These are phyloP conservation scores for Solanum appendiculatum DNA, from an alignment of 257 asterid species.

Conservation along the genomic window DNA sequence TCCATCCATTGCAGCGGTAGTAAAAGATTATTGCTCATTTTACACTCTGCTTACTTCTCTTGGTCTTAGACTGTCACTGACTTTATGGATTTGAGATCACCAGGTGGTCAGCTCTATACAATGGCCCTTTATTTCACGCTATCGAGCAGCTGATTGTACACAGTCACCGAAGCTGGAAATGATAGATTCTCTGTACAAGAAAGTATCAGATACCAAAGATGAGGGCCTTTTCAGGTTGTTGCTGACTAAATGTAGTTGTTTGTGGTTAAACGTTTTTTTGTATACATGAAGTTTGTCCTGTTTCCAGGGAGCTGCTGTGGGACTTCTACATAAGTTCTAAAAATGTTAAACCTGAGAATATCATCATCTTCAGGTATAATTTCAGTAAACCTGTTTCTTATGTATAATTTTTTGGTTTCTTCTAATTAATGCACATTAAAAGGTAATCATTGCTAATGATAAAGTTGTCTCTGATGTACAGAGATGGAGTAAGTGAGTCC, in stretches of 20 bases:
- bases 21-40: not conserved
- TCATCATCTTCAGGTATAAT: slow-evolving; percentile 57
- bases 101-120: slow-evolving; percentile 65
- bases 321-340: slow-evolving; percentile 41
- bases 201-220: slow-evolving; percentile 26
- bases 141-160: slow-evolving; percentile 59
- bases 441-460: not conserved
- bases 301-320: slow-evolving; percentile 41
- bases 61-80: not conserved
- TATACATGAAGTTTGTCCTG: not conserved
- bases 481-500: slow-evolving; percentile 77
- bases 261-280: not conserved
- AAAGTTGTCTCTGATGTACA: slow-evolving; percentile 1
- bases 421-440: not conserved
- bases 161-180: slow-evolving; percentile 61
- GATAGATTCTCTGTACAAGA: slow-evolving; percentile 45
- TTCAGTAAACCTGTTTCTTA: not conserved
- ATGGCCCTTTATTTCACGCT: slow-evolving; percentile 61
- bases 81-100: not conserved
- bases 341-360: slow-evolving; percentile 35
- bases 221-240: slow-evolving; percentile 53
- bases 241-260: not conserved
- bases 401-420: not conserved
- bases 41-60: not conserved
- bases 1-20: slow-evolving; percentile 73